phyloP scores from a whole-genome alignment of 441 rosid genomes.

The Adansonia grandidieri region DNA sequence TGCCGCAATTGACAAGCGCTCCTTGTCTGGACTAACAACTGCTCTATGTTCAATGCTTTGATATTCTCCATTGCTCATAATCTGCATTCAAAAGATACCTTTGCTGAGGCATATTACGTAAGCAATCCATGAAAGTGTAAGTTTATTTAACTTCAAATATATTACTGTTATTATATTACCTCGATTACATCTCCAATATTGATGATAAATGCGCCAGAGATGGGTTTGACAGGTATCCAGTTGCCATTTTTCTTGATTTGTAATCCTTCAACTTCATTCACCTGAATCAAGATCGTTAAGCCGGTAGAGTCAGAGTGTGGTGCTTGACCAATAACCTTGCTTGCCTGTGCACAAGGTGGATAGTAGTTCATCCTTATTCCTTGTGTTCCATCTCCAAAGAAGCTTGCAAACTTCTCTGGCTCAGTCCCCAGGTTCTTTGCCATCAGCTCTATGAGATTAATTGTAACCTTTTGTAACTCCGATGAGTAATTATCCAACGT shows the following conservation, averaged over 20 bases:
- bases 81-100: constrained; percentile 17
- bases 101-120: not conserved
- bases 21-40: constrained; percentile 32
- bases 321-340: constrained; percentile 41
- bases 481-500: constrained; percentile 40
- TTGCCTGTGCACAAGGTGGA: constrained; percentile 42
- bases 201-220: constrained; percentile 44
- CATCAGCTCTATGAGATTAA: constrained; percentile 34
- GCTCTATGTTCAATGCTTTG: constrained; percentile 42
- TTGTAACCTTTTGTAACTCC: constrained; percentile 33
- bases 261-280: constrained; percentile 44
- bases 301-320: constrained; percentile 52
- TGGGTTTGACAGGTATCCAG: constrained; percentile 46
- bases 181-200: constrained; percentile 49
- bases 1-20: constrained; percentile 40
- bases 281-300: constrained; percentile 45
- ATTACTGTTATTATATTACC: constrained; percentile 29
- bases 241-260: constrained; percentile 48
- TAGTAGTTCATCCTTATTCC: constrained; percentile 53
- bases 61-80: constrained; percentile 32
- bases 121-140: not conserved
- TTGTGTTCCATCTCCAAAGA: constrained; percentile 42
- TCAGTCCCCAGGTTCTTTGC: constrained; percentile 44
- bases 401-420: constrained; percentile 26
- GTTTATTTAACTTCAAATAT: not conserved